Conservation (phyloP, 768 basidiomycete species). For the Termitomyces sp. region DNA sequence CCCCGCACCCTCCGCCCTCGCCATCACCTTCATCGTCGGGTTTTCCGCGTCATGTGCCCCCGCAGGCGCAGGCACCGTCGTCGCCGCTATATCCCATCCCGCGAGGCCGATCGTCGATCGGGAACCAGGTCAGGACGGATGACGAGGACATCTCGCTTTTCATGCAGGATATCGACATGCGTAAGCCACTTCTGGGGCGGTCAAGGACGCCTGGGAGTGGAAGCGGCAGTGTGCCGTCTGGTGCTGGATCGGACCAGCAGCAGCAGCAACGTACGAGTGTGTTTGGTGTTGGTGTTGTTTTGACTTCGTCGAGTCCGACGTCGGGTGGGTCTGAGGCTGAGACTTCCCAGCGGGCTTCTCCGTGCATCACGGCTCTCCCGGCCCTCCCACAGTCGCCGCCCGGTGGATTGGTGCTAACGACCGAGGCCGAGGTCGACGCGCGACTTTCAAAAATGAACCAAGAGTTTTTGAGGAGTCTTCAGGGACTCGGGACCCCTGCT, state of each 20-base stretch:
- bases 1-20: background rate
- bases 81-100: conserved; percentile 1
- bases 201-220: conserved; percentile 10
- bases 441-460: conserved; percentile 62
- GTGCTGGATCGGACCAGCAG: background rate
- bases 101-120: background rate
- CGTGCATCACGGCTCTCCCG: background rate
- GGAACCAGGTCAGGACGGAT: conserved; percentile 38
- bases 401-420: conserved; percentile 56
- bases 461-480: conserved; percentile 56
- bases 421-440: conserved; percentile 60
- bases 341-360: background rate
- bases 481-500: conserved; percentile 45
- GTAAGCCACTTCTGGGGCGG: conserved; percentile 54
- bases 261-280: background rate
- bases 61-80: background rate
- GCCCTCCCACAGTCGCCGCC: conserved; percentile 14
- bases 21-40: background rate
- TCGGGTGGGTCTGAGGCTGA: background rate
- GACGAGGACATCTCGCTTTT: conserved; percentile 77
- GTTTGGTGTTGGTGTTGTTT: background rate
- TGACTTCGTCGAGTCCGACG: background rate
- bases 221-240: background rate
- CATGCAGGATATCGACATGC: conserved; percentile 69
- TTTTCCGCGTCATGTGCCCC: background rate